Evolutionary conservation across 2,329 filamentous ascomycete species (phyloP).

Genomic region (Microsporum canis): DNA sequence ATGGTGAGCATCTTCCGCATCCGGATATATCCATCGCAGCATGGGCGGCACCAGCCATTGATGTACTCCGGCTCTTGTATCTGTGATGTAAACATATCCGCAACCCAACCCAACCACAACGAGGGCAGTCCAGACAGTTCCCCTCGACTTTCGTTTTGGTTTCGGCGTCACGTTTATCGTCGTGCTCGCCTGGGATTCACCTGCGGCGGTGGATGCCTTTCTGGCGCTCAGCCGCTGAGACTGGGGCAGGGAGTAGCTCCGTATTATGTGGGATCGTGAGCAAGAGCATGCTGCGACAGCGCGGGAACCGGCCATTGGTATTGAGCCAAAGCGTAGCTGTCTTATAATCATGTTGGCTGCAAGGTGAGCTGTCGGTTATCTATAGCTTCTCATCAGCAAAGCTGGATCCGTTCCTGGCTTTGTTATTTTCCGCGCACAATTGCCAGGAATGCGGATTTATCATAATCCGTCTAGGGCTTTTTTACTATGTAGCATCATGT

Average conservation of each 20-base stretch:
- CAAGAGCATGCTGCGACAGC: neutral
- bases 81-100: constrained; percentile 59
- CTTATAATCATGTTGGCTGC: neutral
- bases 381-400: neutral
- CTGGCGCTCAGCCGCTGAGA: constrained; percentile 3
- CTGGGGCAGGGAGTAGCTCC: neutral
- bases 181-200: neutral
- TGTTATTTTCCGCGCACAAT: no score
- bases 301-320: constrained; percentile 11
- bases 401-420: neutral
- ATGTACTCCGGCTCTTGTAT: constrained; percentile 61
- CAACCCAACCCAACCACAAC: constrained; percentile 39
- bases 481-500: no score
- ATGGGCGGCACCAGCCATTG: constrained; percentile 49
- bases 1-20: constrained; percentile 79
- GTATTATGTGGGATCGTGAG: neutral
- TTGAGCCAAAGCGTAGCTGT: neutral
- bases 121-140: constrained; percentile 28
- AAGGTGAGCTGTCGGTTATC: neutral
- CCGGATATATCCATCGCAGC: constrained; percentile 32
- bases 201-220: constrained; percentile 5
- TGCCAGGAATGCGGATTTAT: no score
- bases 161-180: neutral
- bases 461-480: no score
- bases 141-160: constrained; percentile 4